Evolutionary conservation across 106 monocot species (phyloP).

Genomic region (Dendrobium huoshanense): DNA sequence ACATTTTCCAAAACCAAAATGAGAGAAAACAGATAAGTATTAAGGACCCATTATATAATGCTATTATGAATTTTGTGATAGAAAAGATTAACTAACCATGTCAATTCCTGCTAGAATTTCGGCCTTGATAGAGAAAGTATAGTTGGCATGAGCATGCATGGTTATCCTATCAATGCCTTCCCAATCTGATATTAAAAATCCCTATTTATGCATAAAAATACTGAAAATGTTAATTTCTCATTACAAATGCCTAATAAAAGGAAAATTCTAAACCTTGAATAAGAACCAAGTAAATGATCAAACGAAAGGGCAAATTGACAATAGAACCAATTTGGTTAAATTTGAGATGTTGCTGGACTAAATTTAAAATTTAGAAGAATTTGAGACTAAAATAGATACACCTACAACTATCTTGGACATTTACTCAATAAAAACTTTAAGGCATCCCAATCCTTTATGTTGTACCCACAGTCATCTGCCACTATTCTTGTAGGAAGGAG

Average conservation of each 20-base stretch:
- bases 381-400: too few species aligned
- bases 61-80: not conserved
- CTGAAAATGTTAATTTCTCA: not conserved
- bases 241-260: not conserved
- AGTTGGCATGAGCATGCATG: constrained; percentile 24
- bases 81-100: constrained; percentile 30
- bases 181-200: constrained; percentile 59
- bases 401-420: too few species aligned
- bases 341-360: too few species aligned
- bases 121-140: constrained; percentile 38
- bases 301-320: too few species aligned
- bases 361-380: too few species aligned
- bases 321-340: too few species aligned
- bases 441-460: too few species aligned
- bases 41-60: not conserved
- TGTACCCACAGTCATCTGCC: too few species aligned
- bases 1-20: not conserved
- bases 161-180: constrained; percentile 47
- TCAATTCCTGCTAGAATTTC: constrained; percentile 48
- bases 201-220: constrained; percentile 17
- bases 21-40: not conserved
- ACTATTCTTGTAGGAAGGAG: too few species aligned
- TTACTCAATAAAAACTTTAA: too few species aligned
- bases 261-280: not conserved
- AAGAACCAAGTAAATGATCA: too few species aligned